A percentile compares a stretch with the other conserved stretches of the same genome.
Evolutionary conservation across 352 stramenopile species (phyloP).

Genomic region (Globisporangium polare): DNA sequence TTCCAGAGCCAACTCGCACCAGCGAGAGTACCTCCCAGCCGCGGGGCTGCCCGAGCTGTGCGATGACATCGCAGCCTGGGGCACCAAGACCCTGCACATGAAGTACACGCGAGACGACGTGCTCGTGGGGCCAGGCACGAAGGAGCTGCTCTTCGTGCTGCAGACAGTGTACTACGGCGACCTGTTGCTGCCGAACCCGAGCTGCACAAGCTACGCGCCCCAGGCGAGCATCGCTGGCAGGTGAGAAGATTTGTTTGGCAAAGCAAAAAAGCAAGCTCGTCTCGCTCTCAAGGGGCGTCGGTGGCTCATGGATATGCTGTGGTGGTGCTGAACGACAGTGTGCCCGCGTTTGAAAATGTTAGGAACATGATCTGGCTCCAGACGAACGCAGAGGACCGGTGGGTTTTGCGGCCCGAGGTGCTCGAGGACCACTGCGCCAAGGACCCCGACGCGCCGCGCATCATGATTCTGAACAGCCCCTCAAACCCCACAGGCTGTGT

Average conservation of each 20-base stretch:
- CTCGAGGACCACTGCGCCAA: slow-evolving; percentile 77
- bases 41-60: slow-evolving; percentile 69
- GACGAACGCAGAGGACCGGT: slow-evolving; percentile 75
- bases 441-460: slow-evolving; percentile 77
- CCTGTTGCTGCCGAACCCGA: slow-evolving; percentile 77
- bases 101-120: slow-evolving; percentile 75
- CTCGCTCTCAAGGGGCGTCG: not conserved
- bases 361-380: slow-evolving; percentile 88
- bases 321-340: slow-evolving; percentile 5
- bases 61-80: slow-evolving; percentile 77
- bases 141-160: slow-evolving; percentile 86
- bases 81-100: slow-evolving; percentile 45
- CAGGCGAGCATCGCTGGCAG: slow-evolving; percentile 83
- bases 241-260: slow-evolving; percentile 20
- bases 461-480: slow-evolving; percentile 85
- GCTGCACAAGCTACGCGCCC: slow-evolving; percentile 82
- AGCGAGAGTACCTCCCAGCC: slow-evolving; percentile 80
- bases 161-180: slow-evolving; percentile 88
- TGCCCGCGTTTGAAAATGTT: slow-evolving; percentile 6
- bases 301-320: slow-evolving; percentile 6
- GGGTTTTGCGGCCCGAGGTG: slow-evolving; percentile 73
- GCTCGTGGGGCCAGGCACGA: slow-evolving; percentile 84
- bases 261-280: not conserved
- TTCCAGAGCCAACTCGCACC: slow-evolving; percentile 79
- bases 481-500: slow-evolving; percentile 84